Conservation (phyloP, 129 eudicot species). For the Heracleum sosnowskyi region DNA sequence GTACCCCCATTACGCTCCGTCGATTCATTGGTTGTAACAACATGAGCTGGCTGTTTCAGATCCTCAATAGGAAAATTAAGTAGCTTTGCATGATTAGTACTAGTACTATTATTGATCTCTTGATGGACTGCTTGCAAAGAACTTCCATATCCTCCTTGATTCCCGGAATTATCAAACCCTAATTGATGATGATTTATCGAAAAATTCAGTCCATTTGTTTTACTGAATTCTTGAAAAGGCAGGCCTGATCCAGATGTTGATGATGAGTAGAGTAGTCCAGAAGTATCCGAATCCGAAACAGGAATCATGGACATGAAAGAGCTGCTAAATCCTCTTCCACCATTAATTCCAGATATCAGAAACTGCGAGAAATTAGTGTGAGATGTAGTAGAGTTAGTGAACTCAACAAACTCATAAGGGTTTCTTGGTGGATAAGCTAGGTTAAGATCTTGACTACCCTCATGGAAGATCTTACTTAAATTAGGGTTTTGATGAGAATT, state of each 20-base stretch:
- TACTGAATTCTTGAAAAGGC: slow-evolving; percentile 14
- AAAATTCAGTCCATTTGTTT: slow-evolving; percentile 33
- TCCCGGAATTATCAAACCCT: slow-evolving; percentile 15
- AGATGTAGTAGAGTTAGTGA: slow-evolving; percentile 20
- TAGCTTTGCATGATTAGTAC: slow-evolving; percentile 27
- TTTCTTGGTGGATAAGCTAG: slow-evolving; percentile 43
- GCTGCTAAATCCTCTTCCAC: slow-evolving; percentile 27
- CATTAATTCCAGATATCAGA: slow-evolving; percentile 31
- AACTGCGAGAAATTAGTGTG: slow-evolving; percentile 26
- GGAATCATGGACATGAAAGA: slow-evolving; percentile 18
- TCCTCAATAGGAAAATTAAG: slow-evolving; percentile 51
- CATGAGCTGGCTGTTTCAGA: slow-evolving; percentile 29
- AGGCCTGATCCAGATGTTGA: slow-evolving; percentile 1
- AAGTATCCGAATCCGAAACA: slow-evolving; percentile 14
- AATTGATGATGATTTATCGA: slow-evolving; percentile 31
- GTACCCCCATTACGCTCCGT: slow-evolving; percentile 11
- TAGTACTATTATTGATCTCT: slow-evolving; percentile 18
- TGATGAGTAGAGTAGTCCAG: neutral
- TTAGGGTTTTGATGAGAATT: slow-evolving; percentile 77
- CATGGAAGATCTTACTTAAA: slow-evolving; percentile 28
- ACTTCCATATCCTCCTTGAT: neutral
- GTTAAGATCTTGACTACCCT: slow-evolving; percentile 69
- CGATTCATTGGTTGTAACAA: no score
- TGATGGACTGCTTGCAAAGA: slow-evolving; percentile 1
- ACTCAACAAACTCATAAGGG: slow-evolving; percentile 34